phyloP scores from a whole-genome alignment of 192 early-diverging fungal species.

The Phycomyces blakesleeanus region DNA sequence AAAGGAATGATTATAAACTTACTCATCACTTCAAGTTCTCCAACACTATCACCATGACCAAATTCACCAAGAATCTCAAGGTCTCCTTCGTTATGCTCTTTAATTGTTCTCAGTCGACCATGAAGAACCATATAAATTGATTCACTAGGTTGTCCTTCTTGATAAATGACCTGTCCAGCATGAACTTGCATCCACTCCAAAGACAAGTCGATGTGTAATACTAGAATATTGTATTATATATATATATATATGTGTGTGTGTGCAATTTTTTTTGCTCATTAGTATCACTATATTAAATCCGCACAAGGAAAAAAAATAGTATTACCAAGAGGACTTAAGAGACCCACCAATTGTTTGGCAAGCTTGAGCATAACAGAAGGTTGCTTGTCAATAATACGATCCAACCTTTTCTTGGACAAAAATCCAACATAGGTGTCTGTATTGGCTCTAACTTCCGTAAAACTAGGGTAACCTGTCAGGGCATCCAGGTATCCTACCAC shows the following conservation, averaged over 20 bases:
- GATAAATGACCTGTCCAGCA: conserved; percentile 89
- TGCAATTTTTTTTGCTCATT: not conserved
- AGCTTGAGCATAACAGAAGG: conserved; percentile 82
- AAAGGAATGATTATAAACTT: conserved; percentile 13
- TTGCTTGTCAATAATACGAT: conserved; percentile 81
- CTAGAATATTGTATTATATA: conserved; percentile 12
- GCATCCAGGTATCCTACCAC: conserved; percentile 91
- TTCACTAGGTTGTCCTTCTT: conserved; percentile 81
- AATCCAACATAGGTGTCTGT: conserved; percentile 85
- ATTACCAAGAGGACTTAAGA: conserved; percentile 77
- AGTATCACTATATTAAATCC: not conserved
- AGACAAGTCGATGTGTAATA: conserved; percentile 78
- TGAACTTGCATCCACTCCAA: conserved; percentile 94
- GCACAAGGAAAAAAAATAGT: conserved; percentile 10
- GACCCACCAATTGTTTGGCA: conserved; percentile 79
- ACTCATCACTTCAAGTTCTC: conserved; percentile 89
- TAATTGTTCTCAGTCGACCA: conserved; percentile 88
- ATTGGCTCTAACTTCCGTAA: conserved; percentile 78
- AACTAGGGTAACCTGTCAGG: conserved; percentile 85
- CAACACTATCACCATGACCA: conserved; percentile 93
- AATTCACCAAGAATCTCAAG: conserved; percentile 88
- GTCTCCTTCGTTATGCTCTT: conserved; percentile 56
- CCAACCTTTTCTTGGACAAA: conserved; percentile 76
- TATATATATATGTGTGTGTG: not conserved
- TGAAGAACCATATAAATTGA: conserved; percentile 90